Evolutionary conservation across 2,329 filamentous ascomycete species (phyloP).

Genomic region (Cercospora sp.): DNA sequence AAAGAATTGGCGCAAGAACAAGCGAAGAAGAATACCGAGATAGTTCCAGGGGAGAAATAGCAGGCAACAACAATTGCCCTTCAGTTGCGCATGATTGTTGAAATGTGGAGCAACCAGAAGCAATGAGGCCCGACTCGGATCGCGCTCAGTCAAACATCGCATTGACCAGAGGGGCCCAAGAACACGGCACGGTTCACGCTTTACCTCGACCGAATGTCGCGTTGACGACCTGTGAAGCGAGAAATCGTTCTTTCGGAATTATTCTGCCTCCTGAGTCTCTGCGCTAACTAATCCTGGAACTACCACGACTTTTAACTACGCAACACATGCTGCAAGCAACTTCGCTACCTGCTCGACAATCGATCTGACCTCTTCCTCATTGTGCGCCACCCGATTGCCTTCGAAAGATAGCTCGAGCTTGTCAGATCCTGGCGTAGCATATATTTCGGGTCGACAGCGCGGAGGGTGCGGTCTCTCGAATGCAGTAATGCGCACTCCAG

Average conservation of each 20-base stretch:
- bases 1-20: conserved; percentile 57
- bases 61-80: background rate
- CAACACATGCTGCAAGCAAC: background rate
- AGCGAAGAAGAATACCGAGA: conserved; percentile 18
- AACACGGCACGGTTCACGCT: background rate
- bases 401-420: conserved; percentile 15
- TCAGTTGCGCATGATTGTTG: background rate
- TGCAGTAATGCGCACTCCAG: background rate
- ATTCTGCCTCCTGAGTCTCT: background rate
- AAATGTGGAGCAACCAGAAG: background rate
- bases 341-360: background rate
- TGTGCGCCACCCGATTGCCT: conserved; percentile 12
- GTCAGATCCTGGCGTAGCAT: conserved; percentile 13
- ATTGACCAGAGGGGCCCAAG: background rate
- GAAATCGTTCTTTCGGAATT: background rate
- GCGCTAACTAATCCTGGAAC: background rate
- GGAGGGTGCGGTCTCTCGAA: conserved; percentile 13
- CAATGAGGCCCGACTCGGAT: background rate
- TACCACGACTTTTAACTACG: background rate
- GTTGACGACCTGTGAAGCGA: background rate
- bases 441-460: conserved; percentile 14
- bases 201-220: background rate
- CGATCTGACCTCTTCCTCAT: background rate
- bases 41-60: background rate
- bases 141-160: background rate